Evolutionary conservation across 1,284 basidiomycete genomes (phyloP).

Genomic region (Ceraceosorus bombacis): DNA sequence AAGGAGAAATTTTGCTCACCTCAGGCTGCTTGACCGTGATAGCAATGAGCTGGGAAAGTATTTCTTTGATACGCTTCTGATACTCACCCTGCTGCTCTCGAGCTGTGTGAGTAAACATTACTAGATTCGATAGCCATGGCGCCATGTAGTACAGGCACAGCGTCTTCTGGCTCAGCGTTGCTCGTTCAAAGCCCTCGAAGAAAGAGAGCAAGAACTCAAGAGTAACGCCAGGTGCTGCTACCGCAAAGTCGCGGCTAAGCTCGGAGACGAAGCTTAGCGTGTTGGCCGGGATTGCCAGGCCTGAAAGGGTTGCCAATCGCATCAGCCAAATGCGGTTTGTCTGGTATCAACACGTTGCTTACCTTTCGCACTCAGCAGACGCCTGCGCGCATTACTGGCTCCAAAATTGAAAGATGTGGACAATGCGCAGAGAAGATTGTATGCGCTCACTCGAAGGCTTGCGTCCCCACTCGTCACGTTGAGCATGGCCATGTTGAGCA

Average conservation of each 20-base stretch:
- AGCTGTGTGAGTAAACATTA: slow-evolving; percentile 37
- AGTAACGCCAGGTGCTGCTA: slow-evolving; percentile 38
- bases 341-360: not conserved
- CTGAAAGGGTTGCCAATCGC: not conserved
- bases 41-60: slow-evolving; percentile 38
- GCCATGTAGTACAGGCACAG: slow-evolving; percentile 40
- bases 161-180: slow-evolving; percentile 36
- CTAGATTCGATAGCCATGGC: slow-evolving; percentile 41
- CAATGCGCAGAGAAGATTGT: slow-evolving; percentile 43
- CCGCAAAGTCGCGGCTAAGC: slow-evolving; percentile 40
- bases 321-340: not conserved
- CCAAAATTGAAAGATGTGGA: slow-evolving; percentile 44
- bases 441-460: slow-evolving; percentile 33
- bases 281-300: slow-evolving; percentile 39
- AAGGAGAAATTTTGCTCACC: no score
- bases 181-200: slow-evolving; percentile 41
- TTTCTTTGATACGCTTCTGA: slow-evolving; percentile 41
- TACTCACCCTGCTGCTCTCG: slow-evolving; percentile 40
- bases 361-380: slow-evolving; percentile 32
- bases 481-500: slow-evolving; percentile 47
- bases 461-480: slow-evolving; percentile 39
- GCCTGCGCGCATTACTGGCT: slow-evolving; percentile 33
- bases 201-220: slow-evolving; percentile 43
- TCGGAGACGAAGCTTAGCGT: slow-evolving; percentile 40
- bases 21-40: slow-evolving; percentile 43